Evolutionary conservation across 192 early-diverging fungal species (phyloP).

Genomic region (Phlyctochytrium bullatum): DNA sequence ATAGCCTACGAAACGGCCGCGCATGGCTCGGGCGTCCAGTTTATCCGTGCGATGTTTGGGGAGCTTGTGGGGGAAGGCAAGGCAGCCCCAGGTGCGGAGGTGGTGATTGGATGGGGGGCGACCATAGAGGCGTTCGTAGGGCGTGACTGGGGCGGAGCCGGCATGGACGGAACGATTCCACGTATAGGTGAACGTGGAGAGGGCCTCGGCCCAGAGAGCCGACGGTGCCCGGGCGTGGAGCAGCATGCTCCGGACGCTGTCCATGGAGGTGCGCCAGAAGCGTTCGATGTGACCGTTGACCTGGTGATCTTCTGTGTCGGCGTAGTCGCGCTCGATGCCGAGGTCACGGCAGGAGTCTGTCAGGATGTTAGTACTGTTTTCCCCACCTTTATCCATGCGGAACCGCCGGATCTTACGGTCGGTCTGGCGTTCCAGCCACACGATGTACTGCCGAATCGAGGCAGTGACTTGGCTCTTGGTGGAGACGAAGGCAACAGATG

Average conservation of each 20-base stretch:
- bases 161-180: not conserved
- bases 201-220: not conserved
- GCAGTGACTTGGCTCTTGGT: no score
- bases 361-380: no score
- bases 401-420: no score
- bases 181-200: not conserved
- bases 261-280: not conserved
- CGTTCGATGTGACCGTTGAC: not conserved
- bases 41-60: no score
- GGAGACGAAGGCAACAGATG: not conserved
- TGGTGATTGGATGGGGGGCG: no score
- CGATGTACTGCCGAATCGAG: no score
- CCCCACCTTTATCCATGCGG: no score
- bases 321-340: not conserved
- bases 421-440: no score
- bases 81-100: no score
- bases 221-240: not conserved
- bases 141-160: not conserved
- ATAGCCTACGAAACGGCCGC: conserved; percentile 5
- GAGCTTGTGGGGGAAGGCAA: no score
- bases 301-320: not conserved
- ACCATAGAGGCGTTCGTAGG: no score
- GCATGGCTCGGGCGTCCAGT: not conserved
- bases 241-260: not conserved
- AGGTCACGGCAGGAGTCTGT: not conserved